Base-by-base conservation (phyloP, 768 basidiomycete genomes). In the Gymnopilus dilepis region DNA sequence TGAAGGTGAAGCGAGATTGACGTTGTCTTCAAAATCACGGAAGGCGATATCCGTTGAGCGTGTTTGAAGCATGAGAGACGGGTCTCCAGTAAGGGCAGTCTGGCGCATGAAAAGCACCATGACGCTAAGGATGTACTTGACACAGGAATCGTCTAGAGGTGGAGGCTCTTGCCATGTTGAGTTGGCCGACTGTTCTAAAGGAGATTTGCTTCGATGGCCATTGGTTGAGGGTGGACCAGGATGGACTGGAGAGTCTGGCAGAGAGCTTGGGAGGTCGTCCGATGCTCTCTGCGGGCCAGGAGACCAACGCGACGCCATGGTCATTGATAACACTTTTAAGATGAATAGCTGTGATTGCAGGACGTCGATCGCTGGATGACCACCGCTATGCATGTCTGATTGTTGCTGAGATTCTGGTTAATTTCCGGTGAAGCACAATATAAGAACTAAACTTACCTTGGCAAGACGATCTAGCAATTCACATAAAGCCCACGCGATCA, bases 331-430 rank as follows among this genome's bases (percentile, higher is more conserved):
- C 22, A 95, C 87, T 75, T 95, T 94, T 68, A 95, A 81, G 38
- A 96, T 76, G 67, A 92, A 93, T 1, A 96, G 80, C 71, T 95
- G 92, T 0, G 94, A 95, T 70, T 96, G 94, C 4, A 95, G 82
- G 42, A 89, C 84, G 58, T 94, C 90, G 17, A 92, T 79, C 2
- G 87, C 78, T 59, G 84, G 76, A 56, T 79, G 77, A 1, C 84
- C 86, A 24, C 80, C n/a, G n/a, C n/a, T 75, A 13, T 51, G 58
- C n/a, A 74, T 63, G 67, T 86, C 84, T 62, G 79, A 77, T 78
- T 87, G 88, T 82, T 89, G 61, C 54, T 56, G 21, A 40, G n/a
- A 4, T 8, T 26, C 12, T 26, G 12, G 22, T 54, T 11, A 37
- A 2, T 40, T 22, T 13, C 17, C 21, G 11, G 11, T 12, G 0